These are phyloP conservation scores for Cyberlindnera sargentensis DNA, from an alignment of 805 yeast genomes.

Conservation along the genomic window DNA sequence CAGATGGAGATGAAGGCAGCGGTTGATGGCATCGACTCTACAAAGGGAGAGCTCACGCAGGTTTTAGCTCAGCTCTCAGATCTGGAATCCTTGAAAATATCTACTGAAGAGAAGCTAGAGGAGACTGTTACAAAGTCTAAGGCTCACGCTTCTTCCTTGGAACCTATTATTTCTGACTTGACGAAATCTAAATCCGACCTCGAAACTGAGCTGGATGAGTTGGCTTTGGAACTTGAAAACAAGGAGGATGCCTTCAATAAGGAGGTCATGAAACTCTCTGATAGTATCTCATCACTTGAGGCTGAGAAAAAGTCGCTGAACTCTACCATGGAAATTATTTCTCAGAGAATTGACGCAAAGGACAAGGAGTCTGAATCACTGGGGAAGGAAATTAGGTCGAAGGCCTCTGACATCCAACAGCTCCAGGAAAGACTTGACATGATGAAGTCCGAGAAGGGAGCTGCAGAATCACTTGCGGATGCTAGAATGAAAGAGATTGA, in stretches of 20 bases:
- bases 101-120: constrained; percentile 1
- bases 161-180: constrained; percentile 5
- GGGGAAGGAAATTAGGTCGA: constrained; percentile 8
- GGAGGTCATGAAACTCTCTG: constrained; percentile 20
- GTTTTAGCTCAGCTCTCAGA: neutral
- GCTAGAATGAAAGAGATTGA: neutral
- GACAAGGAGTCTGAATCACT: constrained; percentile 19
- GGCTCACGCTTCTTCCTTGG: neutral
- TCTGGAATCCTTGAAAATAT: neutral
- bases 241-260: constrained; percentile 24
- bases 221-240: constrained; percentile 22
- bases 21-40: neutral
- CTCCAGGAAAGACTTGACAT: neutral
- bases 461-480: neutral
- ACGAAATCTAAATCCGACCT: constrained; percentile 2
- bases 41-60: neutral
- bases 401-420: constrained; percentile 6
- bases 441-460: constrained; percentile 2
- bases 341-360: constrained; percentile 26
- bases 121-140: neutral
- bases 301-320: constrained; percentile 28
- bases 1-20: neutral
- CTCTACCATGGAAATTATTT: constrained; percentile 26
- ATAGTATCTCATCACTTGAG: constrained; percentile 20
- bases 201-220: constrained; percentile 22